Base-by-base conservation (phyloP, 2,329 filamentous ascomycete genomes). In the Fusarium coffeatum region DNA sequence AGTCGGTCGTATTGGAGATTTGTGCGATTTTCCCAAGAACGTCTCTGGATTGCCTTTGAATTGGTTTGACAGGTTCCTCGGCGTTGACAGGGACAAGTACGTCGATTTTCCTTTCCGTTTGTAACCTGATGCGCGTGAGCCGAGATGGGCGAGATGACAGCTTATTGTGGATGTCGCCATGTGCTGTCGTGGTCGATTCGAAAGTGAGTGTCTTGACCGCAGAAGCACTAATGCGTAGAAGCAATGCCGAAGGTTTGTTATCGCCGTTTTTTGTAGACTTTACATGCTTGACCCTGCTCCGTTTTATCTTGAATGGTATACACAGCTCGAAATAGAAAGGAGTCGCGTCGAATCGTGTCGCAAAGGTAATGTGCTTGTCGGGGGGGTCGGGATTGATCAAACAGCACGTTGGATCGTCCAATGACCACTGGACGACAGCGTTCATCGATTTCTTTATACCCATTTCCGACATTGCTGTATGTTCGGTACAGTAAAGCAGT, bases 221-320 rank as follows among this genome's bases (percentile, higher is more conserved):
- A 3, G 55, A 59, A 28, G 59, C 15, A 20, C 7, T 30, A 11
- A 63, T 37, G 7, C 37, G 48, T 16, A 63, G 18, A 16, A 49
- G 6, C 9, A 64, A 18, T 10, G 60, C 37, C 2, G 55, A 42
- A 7, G 34, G 22, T 16, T 12, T 10, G 4, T 20, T 40, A 11
- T 55, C 50, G 12, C 42, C 22, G 10, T 23, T 22, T n/a, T n/a
- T n/a, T n/a, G n/a, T n/a, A n/a, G n/a, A n/a, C 43, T 42, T 55
- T 22, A 40, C 43, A 22, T 56, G 30, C 32, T 56, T 56, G 7
- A 48, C 9, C 34, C 11, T 56, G 7, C 40, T 49, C 5, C 46
- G 32, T 11, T 65, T 65, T 22, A 65, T 37, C 37, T 48, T 65
- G 32, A 66, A 45, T 10, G 63, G 53, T 23, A 66, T 48, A 23